A percentile compares a stretch with the other conserved stretches of the same genome.
Evolutionary conservation across 805 yeast genomes (phyloP).

Genomic region (Soucietia sequanensis): DNA sequence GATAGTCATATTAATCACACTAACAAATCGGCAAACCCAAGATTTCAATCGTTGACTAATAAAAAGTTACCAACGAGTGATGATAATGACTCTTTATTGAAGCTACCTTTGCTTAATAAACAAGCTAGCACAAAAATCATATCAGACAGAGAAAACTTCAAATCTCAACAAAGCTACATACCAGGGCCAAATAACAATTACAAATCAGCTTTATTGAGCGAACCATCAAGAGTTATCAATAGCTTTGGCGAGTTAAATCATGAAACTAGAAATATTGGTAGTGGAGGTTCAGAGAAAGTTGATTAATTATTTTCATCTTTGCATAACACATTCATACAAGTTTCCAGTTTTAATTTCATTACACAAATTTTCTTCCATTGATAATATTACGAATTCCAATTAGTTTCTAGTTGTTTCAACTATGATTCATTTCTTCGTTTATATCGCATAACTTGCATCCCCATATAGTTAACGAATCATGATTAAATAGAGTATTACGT

Average conservation of each 20-base stretch:
- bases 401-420: neutral
- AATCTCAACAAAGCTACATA: slow-evolving; percentile 3
- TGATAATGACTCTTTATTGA: slow-evolving; percentile 10
- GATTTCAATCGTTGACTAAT: slow-evolving; percentile 11
- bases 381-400: too few relatives aligned
- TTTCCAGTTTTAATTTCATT: too few relatives aligned
- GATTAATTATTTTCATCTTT: slow-evolving; percentile 13
- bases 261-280: slow-evolving; percentile 17
- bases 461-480: neutral
- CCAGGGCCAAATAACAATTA: slow-evolving; percentile 3
- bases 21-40: slow-evolving; percentile 2
- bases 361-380: too few relatives aligned
- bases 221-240: slow-evolving; percentile 18
- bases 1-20: too few relatives aligned
- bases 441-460: neutral
- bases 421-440: neutral
- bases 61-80: slow-evolving; percentile 16
- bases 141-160: slow-evolving; percentile 1
- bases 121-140: slow-evolving; percentile 26
- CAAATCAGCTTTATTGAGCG: slow-evolving; percentile 9
- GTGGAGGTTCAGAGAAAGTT: slow-evolving; percentile 25
- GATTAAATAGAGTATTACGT: too few relatives aligned
- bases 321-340: too few relatives aligned
- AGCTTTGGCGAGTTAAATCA: slow-evolving; percentile 8
- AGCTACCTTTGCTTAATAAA: slow-evolving; percentile 33